A percentile compares a stretch with the other conserved stretches of the same genome.
Evolutionary conservation across 1,284 basidiomycete genomes (phyloP).

Genomic region (Porogramme epimiltina): DNA sequence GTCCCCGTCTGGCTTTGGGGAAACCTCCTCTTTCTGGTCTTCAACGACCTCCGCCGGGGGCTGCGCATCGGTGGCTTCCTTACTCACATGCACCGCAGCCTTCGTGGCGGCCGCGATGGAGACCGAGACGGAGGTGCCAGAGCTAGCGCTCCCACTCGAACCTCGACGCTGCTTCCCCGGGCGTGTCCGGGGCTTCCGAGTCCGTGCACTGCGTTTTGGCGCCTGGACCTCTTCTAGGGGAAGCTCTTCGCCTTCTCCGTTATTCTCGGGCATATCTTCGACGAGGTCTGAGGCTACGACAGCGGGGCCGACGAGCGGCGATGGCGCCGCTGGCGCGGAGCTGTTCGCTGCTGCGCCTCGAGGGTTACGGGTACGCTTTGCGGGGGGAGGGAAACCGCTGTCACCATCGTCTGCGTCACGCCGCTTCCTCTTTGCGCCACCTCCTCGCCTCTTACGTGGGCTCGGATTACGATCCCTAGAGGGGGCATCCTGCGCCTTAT

Average conservation of each 20-base stretch:
- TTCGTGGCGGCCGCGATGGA: conserved; percentile 29
- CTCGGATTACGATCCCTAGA: conserved; percentile 28
- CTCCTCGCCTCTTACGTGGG: conserved; percentile 36
- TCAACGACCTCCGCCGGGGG: conserved; percentile 6
- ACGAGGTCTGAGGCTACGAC: conserved; percentile 25
- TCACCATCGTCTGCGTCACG: conserved; percentile 66
- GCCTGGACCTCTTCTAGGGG: conserved; percentile 23
- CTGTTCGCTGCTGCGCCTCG: conserved; percentile 35
- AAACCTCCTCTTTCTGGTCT: too few relatives aligned
- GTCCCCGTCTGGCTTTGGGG: not conserved
- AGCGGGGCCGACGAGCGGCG: conserved; percentile 30
- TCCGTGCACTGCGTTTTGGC: conserved; percentile 31
- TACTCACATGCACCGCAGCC: not conserved
- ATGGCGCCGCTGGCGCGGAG: conserved; percentile 23
- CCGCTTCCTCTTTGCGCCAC: conserved; percentile 55
- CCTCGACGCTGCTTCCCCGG: conserved; percentile 27
- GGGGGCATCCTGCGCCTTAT: conserved; percentile 12
- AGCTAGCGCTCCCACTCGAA: conserved; percentile 36
- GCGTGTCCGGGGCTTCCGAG: conserved; percentile 26
- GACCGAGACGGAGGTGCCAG: conserved; percentile 33
- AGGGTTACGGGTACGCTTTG: conserved; percentile 61
- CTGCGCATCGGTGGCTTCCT: not conserved
- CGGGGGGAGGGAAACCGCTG: conserved; percentile 70
- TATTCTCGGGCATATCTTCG: conserved; percentile 23
- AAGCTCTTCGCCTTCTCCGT: conserved; percentile 27